phyloP scores from a whole-genome alignment of 441 rosid species.

The Erysimum cheiri region DNA sequence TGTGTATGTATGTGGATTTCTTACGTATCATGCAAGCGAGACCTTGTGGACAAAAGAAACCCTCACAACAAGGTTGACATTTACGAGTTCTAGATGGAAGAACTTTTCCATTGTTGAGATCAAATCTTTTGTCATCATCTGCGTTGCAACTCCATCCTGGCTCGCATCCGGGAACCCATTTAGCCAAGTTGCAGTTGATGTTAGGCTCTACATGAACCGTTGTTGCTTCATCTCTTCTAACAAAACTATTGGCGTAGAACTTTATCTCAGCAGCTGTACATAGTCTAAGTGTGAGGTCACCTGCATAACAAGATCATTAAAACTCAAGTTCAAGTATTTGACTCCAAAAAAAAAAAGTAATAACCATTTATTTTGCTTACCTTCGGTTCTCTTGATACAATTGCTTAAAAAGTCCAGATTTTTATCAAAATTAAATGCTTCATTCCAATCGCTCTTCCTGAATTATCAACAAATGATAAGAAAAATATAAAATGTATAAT shows the following conservation, averaged over 20 bases:
- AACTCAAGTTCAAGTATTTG: constrained; percentile 8
- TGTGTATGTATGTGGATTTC: constrained; percentile 5
- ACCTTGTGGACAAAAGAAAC: constrained; percentile 78
- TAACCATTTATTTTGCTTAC: constrained; percentile 36
- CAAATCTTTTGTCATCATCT: constrained; percentile 42
- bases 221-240: constrained; percentile 41
- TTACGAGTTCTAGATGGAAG: constrained; percentile 55
- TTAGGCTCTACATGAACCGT: constrained; percentile 52
- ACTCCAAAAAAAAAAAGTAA: neutral
- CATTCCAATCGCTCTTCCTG: constrained; percentile 65
- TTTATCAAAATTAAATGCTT: constrained; percentile 56
- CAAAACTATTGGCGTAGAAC: constrained; percentile 59
- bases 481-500: neutral
- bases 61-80: constrained; percentile 76
- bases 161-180: constrained; percentile 69
- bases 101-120: constrained; percentile 49
- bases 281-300: constrained; percentile 57
- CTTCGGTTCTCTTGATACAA: constrained; percentile 60
- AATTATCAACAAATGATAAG: constrained; percentile 22
- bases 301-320: constrained; percentile 40
- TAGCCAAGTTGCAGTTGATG: constrained; percentile 61
- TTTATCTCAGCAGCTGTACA: constrained; percentile 69
- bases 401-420: constrained; percentile 57
- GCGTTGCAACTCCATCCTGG: constrained; percentile 74
- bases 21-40: constrained; percentile 81